Percentiles rank a stretch among this genome's conserved stretches.
Conservation (phyloP, 306 rosid species). For the Parietaria judaica region DNA sequence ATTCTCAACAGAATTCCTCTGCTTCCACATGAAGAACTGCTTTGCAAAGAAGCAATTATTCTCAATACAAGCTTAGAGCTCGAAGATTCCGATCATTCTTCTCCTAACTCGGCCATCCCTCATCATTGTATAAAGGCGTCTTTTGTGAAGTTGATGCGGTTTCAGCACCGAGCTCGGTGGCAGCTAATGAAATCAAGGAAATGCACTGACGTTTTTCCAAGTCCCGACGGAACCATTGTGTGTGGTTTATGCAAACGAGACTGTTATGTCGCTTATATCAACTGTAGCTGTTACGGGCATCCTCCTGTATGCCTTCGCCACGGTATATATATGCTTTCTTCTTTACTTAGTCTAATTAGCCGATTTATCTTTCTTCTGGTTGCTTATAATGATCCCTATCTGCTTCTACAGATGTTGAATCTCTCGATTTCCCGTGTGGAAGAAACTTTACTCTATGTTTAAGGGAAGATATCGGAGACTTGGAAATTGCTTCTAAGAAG, state of each 20-base stretch:
- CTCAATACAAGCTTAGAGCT: constrained; percentile 50
- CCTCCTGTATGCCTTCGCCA: constrained; percentile 83
- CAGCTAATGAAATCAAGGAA: constrained; percentile 56
- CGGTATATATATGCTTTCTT: constrained; percentile 40
- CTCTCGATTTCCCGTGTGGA: constrained; percentile 69
- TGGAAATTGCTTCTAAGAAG: constrained; percentile 81
- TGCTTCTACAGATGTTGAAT: constrained; percentile 42
- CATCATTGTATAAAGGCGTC: constrained; percentile 47
- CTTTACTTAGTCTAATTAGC: neutral
- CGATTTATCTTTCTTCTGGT: neutral
- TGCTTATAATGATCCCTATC: neutral
- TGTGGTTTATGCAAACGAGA: constrained; percentile 93
- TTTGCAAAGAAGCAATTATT: constrained; percentile 92
- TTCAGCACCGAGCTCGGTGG: constrained; percentile 89
- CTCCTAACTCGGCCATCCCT: constrained; percentile 35
- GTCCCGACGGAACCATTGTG: constrained; percentile 59
- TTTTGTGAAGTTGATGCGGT: constrained; percentile 71
- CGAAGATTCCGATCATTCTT: constrained; percentile 54
- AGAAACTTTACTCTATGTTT: constrained; percentile 41
- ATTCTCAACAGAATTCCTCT: constrained; percentile 76
- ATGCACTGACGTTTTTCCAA: constrained; percentile 39
- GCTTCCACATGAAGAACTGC: constrained; percentile 89
- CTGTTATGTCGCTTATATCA: constrained; percentile 66
- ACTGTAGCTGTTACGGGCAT: constrained; percentile 67
- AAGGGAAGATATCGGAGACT: constrained; percentile 62